These are phyloP conservation scores for Ustilago hordei DNA, from an alignment of 1,284 basidiomycete species.

Conservation along the genomic window DNA sequence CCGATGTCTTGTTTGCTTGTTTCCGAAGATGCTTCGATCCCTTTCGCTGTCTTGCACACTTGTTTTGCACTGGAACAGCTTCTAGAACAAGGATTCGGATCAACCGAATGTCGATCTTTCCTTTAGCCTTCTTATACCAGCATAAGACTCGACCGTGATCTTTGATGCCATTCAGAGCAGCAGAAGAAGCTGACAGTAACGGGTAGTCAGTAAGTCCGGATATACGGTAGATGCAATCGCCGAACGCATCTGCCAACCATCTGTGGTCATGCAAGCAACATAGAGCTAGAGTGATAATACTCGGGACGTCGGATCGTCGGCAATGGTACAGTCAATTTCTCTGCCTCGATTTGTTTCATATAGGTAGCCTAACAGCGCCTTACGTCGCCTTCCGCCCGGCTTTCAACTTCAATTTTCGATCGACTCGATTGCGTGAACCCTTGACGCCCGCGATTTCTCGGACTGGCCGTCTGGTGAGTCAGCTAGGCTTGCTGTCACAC, in stretches of 20 bases:
- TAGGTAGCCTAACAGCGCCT: background rate
- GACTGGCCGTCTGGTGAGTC: background rate
- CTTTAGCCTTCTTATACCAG: background rate
- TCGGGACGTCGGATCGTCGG: slow-evolving; percentile 32
- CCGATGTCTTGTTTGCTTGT: slow-evolving; percentile 19
- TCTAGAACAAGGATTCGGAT: no score
- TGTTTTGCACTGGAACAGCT: no score
- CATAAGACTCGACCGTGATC: no score
- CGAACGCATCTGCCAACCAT: no score
- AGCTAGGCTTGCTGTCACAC: background rate
- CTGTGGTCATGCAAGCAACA: no score
- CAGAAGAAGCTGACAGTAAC: background rate
- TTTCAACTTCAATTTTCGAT: slow-evolving; percentile 2
- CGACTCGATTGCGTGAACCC: background rate
- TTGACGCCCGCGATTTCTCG: slow-evolving; percentile 19
- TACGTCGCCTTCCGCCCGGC: slow-evolving; percentile 1
- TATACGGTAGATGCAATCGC: no score
- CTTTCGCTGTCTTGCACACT: background rate
- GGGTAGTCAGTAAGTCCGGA: background rate
- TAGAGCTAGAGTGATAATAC: background rate
- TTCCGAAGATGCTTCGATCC: slow-evolving; percentile 10
- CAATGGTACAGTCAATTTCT: background rate
- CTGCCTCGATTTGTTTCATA: background rate
- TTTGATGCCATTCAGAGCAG: background rate
- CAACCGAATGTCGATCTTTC: background rate